Conservation (phyloP, 352 stramenopile species). For the Peronospora destructor region DNA sequence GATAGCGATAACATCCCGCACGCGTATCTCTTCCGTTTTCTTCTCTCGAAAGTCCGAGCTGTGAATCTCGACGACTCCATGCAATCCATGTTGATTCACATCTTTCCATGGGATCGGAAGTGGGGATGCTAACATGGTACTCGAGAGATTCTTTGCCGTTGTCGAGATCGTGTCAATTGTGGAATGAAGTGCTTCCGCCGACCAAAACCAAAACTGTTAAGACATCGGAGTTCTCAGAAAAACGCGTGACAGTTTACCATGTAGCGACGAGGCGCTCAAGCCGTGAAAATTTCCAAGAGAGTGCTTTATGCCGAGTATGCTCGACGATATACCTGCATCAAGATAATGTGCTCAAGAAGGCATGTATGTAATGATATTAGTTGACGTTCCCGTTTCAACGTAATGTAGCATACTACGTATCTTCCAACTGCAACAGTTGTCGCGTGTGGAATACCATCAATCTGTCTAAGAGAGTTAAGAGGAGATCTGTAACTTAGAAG, state of each 20-base stretch:
- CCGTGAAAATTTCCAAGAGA: background rate
- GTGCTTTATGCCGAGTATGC: background rate
- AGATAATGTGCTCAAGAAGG: no score
- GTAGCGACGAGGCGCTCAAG: background rate
- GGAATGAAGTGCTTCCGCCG: background rate
- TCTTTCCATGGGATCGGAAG: constrained; percentile 5
- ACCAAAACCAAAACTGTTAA: no score
- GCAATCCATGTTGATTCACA: background rate
- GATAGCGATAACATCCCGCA: constrained; percentile 2
- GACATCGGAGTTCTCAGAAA: background rate
- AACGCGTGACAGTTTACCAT: background rate
- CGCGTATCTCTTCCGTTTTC: background rate
- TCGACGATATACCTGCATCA: no score
- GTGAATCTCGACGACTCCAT: constrained; percentile 7
- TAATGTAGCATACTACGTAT: no score
- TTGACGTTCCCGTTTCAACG: no score
- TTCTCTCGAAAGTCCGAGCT: background rate
- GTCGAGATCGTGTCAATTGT: background rate
- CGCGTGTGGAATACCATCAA: no score
- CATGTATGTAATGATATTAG: no score
- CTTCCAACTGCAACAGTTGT: no score
- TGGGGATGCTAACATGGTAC: background rate
- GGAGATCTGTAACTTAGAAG: no score
- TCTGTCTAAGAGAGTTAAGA: no score
- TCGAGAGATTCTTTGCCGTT: background rate